Evolutionary conservation across 2,329 filamentous ascomycete species (phyloP).

Genomic region (Trichoderma koningii): DNA sequence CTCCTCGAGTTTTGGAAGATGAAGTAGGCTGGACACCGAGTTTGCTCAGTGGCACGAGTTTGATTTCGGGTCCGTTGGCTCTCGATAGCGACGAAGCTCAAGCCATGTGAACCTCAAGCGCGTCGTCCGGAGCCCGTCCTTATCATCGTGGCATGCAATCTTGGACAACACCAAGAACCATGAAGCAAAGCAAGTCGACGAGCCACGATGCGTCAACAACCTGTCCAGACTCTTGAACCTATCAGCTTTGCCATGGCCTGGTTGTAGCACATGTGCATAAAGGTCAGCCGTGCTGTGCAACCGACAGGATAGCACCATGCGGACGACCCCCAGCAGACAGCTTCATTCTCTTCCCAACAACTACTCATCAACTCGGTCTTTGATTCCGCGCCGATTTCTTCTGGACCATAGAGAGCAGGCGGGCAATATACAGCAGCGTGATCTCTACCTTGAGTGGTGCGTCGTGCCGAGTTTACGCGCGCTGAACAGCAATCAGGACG

Average conservation of each 20-base stretch:
- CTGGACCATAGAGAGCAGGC: background rate
- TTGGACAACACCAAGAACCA: background rate
- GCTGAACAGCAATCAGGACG: background rate
- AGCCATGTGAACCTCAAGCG: background rate
- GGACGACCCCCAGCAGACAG: constrained; percentile 34
- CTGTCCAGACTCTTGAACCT: constrained; percentile 8
- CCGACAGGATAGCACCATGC: constrained; percentile 32
- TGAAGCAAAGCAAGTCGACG: background rate
- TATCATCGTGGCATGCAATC: background rate
- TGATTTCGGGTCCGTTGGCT: background rate
- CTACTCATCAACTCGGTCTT: background rate
- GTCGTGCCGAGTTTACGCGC: background rate
- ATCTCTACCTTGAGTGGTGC: background rate
- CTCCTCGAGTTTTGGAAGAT: background rate
- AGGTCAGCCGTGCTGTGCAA: constrained; percentile 5
- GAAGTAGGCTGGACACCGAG: background rate
- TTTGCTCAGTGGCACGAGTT: background rate
- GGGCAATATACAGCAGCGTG: background rate
- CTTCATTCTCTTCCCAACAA: constrained; percentile 20
- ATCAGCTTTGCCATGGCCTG: background rate
- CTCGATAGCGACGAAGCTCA: background rate
- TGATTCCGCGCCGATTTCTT: background rate
- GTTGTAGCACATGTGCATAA: constrained; percentile 6
- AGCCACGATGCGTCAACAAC: background rate
- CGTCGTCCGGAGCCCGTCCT: background rate